phyloP scores from a whole-genome alignment of 2,329 filamentous ascomycete species.

The Sporothrix protearum region DNA sequence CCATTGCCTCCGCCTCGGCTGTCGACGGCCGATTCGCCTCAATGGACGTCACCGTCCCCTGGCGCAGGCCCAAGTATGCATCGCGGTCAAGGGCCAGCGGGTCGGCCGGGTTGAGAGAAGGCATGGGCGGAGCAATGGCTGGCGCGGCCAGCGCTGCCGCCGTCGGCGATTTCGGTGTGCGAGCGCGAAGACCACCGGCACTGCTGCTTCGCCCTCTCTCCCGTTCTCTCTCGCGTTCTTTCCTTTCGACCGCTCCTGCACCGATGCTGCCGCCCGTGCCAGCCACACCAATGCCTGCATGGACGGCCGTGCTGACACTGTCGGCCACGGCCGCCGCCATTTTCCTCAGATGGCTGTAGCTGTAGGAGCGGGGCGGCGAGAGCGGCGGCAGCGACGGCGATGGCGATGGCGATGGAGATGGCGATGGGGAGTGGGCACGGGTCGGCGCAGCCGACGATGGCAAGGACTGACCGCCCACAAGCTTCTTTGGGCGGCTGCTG shows the following conservation, averaged over 20 bases:
- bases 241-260: not conserved
- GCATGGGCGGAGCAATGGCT: not conserved
- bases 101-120: not conserved
- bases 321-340: conserved; percentile 18
- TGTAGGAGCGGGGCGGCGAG: conserved; percentile 16
- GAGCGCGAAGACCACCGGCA: not conserved
- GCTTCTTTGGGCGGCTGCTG: not conserved
- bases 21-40: conserved; percentile 22
- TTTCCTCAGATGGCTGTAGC: conserved; percentile 18
- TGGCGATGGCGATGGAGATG: not conserved
- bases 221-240: not conserved
- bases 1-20: conserved; percentile 16
- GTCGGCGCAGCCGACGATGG: not conserved
- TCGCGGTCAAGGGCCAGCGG: conserved; percentile 16
- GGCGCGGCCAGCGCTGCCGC: not conserved
- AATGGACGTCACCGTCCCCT: conserved; percentile 24
- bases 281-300: conserved; percentile 9
- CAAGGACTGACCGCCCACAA: not conserved
- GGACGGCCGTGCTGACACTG: conserved; percentile 12
- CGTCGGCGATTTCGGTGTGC: not conserved
- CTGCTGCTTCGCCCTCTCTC: not conserved
- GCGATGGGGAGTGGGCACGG: not conserved
- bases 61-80: conserved; percentile 21
- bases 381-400: not conserved
- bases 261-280: not conserved